Base-by-base conservation (phyloP, 148 eudicot genomes). In the Salicornia ramosissima region DNA sequence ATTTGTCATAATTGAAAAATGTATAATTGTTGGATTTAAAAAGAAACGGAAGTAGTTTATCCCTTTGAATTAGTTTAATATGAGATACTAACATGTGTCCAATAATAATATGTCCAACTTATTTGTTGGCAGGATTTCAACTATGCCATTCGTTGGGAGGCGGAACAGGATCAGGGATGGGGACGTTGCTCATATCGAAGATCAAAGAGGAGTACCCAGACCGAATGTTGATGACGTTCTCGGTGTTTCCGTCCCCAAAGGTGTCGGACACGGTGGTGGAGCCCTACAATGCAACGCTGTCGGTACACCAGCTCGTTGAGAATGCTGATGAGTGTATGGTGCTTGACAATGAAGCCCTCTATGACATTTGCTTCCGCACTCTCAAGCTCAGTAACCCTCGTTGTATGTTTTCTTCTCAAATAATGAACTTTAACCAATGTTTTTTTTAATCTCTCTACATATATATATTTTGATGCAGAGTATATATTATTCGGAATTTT, bases 261-360 rank as follows among this genome's bases (percentile, higher is more conserved):
- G 87, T 83, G 53, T 83, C 87, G 0, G 87, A 84, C 67, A 84
- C 85, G 0, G 87, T 84, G 71, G 87, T 84, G 53, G 87, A 84
- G 74, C 87, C 87, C 16, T 84, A 84, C 76, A 84, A 84, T 30
- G 87, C 87, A 8, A 84, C 87, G 0, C 81, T 84, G 18, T 84
- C 87, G 1, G 87, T 84, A 16, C 87, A 84, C 43, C 87, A 84
- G 71, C 75, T 84, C 11, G 86, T 83, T 50, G 86, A 83, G 70
- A 83, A 83, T 54, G 86, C 86, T 16, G 86, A 83, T 71, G 87
- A 83, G 67, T 83, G 87, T 59, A 83, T 83, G 87, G 87, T 83
- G 65, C 70, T 83, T 42, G 87, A 83, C 47, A 83, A 83, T 22
- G 87, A 83, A 78, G 87, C 87, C 9, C 84, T 83, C 30, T 83